Percentiles rank a stretch among this genome's conserved stretches.
Evolutionary conservation across 306 rosid species (phyloP).

Genomic region (Begonia loranthoides): DNA sequence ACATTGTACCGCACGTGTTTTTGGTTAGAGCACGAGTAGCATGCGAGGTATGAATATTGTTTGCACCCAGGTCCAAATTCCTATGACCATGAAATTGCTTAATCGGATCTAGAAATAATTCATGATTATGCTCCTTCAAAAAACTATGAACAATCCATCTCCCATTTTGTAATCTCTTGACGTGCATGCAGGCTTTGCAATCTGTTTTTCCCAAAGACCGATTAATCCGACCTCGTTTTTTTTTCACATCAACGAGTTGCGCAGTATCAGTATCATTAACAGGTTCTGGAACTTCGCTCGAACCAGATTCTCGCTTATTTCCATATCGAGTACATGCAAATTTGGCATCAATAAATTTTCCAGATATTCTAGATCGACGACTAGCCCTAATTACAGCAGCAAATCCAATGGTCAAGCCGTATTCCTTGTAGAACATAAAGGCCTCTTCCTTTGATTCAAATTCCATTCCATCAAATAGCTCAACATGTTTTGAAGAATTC

Average conservation of each 20-base stretch:
- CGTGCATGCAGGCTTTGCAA: slow-evolving; percentile 98
- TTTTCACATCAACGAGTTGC: slow-evolving; percentile 16
- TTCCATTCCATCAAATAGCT: slow-evolving; percentile 47
- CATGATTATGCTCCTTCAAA: slow-evolving; percentile 90
- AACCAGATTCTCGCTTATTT: slow-evolving; percentile 67
- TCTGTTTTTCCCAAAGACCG: slow-evolving; percentile 85
- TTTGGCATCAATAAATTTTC: slow-evolving; percentile 89
- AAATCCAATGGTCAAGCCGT: slow-evolving; percentile 91
- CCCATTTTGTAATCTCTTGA: slow-evolving; percentile 73
- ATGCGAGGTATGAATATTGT: slow-evolving; percentile 71
- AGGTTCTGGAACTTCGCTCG: slow-evolving; percentile 15
- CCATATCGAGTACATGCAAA: slow-evolving; percentile 94
- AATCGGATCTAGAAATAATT: slow-evolving; percentile 78
- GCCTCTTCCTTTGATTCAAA: slow-evolving; percentile 80
- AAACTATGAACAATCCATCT: slow-evolving; percentile 88
- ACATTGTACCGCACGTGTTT: slow-evolving; percentile 85
- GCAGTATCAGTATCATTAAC: slow-evolving; percentile 8
- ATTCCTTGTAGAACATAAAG: slow-evolving; percentile 70
- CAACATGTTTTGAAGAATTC: slow-evolving; percentile 16
- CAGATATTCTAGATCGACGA: slow-evolving; percentile 91
- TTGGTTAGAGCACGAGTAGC: slow-evolving; percentile 83
- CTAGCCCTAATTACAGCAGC: slow-evolving; percentile 82
- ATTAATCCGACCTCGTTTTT: slow-evolving; percentile 57
- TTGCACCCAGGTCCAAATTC: slow-evolving; percentile 81
- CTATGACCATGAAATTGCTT: slow-evolving; percentile 85